Conservation (phyloP, 768 basidiomycete genomes). For the Panaeolus cyanescens region DNA sequence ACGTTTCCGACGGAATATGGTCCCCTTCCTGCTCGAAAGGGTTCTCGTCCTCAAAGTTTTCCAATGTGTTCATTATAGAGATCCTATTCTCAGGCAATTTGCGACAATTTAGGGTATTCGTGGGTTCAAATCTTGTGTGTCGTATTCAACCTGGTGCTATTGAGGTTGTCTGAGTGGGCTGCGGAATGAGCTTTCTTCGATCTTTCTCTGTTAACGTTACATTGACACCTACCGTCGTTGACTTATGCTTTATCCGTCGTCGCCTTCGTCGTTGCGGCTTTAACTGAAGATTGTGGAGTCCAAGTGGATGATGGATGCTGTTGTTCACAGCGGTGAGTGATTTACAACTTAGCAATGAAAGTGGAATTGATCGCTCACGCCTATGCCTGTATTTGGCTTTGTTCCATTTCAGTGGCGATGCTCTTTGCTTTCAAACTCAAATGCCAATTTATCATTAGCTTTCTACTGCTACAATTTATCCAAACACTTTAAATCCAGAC, state of each 20-base stretch:
- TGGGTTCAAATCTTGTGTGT: background rate
- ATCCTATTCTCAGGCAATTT: background rate
- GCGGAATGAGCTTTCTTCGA: background rate
- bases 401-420: conserved; percentile 24
- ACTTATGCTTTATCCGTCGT: background rate
- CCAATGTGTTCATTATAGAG: conserved; percentile 21
- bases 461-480: conserved; percentile 32
- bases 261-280: background rate
- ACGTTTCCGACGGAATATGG: conserved; percentile 48
- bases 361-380: conserved; percentile 1
- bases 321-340: background rate
- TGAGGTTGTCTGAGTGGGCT: conserved; percentile 1
- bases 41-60: conserved; percentile 61
- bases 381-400: conserved; percentile 39
- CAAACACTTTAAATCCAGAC: conserved; percentile 61
- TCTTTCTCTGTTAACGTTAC: background rate
- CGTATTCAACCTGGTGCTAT: background rate
- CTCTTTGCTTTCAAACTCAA: background rate
- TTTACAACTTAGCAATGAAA: background rate
- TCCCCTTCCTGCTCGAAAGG: conserved; percentile 60
- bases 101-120: background rate
- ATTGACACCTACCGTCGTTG: background rate
- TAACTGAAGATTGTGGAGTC: background rate
- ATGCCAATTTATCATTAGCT: background rate
- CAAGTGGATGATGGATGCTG: conserved; percentile 3